These are phyloP conservation scores for Lachnellula subtilissima DNA, from an alignment of 2,329 filamentous ascomycete genomes.

Conservation along the genomic window DNA sequence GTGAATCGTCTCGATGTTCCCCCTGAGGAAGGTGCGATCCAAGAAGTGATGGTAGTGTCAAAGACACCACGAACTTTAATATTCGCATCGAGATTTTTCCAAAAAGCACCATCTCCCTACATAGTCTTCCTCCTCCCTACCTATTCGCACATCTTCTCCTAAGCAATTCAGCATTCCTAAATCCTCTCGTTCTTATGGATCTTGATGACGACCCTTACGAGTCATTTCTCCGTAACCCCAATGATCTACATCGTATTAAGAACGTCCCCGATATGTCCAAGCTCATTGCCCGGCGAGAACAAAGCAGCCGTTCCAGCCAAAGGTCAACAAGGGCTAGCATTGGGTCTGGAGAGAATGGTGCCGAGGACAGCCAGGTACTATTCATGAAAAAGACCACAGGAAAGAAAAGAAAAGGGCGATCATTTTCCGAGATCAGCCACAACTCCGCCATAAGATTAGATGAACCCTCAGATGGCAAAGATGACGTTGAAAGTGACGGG, in stretches of 20 bases:
- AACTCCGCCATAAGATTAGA: conserved; percentile 9
- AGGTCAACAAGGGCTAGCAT: neutral
- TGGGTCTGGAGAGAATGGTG: conserved; percentile 4
- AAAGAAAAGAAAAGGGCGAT: conserved; percentile 9
- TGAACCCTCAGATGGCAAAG: conserved; percentile 4
- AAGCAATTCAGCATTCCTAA: neutral
- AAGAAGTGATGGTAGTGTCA: no score
- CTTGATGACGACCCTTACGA: neutral
- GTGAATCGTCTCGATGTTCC: no score
- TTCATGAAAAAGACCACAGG: conserved; percentile 17
- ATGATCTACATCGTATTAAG: neutral
- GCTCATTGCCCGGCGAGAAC: neutral
- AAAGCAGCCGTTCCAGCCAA: neutral
- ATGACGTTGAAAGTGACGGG: conserved; percentile 1
- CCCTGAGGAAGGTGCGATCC: no score
- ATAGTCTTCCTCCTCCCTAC: no score
- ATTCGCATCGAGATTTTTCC: no score
- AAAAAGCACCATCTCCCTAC: no score
- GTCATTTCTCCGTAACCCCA: neutral
- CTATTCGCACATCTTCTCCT: neutral
- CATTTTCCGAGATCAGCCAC: conserved; percentile 27
- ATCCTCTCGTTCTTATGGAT: neutral
- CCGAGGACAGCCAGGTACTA: conserved; percentile 23
- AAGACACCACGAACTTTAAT: no score
- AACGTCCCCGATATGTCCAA: neutral